phyloP scores from a whole-genome alignment of 1,139 yeast species.

The Debaryomyces subglobosus region DNA sequence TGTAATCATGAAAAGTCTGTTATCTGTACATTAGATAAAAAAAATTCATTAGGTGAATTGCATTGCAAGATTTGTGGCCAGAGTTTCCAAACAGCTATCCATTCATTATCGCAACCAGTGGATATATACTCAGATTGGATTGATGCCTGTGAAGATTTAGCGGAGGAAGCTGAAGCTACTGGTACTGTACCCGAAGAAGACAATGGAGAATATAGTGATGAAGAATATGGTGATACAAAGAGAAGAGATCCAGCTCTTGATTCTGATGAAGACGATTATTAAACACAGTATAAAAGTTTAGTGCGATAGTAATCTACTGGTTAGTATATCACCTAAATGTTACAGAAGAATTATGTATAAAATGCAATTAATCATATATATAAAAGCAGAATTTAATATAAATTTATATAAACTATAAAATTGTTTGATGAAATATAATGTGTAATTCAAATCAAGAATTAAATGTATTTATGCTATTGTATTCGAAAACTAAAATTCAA shows the following conservation, averaged over 20 bases:
- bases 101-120: slow-evolving; percentile 82
- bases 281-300: slow-evolving; percentile 1
- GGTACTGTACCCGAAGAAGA: slow-evolving; percentile 23
- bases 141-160: slow-evolving; percentile 97
- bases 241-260: slow-evolving; percentile 23
- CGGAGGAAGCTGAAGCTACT: slow-evolving; percentile 56
- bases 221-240: slow-evolving; percentile 30
- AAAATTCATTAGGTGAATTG: slow-evolving; percentile 79
- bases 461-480: background rate
- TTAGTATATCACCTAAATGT: slow-evolving; percentile 4
- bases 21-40: slow-evolving; percentile 85
- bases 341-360: background rate
- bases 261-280: slow-evolving; percentile 33
- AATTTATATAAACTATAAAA: background rate
- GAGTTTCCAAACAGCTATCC: slow-evolving; percentile 86
- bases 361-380: slow-evolving; percentile 2
- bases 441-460: background rate
- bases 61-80: slow-evolving; percentile 96
- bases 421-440: background rate
- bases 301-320: slow-evolving; percentile 7
- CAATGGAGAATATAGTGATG: slow-evolving; percentile 43
- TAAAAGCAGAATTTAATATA: background rate
- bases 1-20: slow-evolving; percentile 96
- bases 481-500: background rate
- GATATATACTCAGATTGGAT: slow-evolving; percentile 98